Evolutionary conservation across 148 eudicot species (phyloP).

Genomic region (Vaccinium vitisidaea): DNA sequence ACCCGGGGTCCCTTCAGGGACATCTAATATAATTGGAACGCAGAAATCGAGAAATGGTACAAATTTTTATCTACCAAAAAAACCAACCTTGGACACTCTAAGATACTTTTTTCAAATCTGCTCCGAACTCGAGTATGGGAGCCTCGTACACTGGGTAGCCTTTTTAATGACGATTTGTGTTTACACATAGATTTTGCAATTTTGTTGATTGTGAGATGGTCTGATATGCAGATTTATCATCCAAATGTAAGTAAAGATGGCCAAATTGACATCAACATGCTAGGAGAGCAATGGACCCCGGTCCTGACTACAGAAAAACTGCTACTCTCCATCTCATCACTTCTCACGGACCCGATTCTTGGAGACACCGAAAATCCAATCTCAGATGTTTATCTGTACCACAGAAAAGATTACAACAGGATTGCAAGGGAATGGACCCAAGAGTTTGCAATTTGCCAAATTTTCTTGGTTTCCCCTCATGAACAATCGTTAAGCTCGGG

Average conservation of each 20-base stretch:
- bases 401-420: neutral
- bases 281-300: conserved; percentile 11
- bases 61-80: no score
- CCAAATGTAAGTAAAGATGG: conserved; percentile 11
- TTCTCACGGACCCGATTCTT: neutral
- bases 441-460: neutral
- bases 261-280: neutral
- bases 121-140: neutral
- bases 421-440: neutral
- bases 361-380: neutral
- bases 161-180: neutral
- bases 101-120: no score
- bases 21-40: no score
- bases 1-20: no score
- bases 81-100: no score
- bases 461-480: neutral
- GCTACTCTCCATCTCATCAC: conserved; percentile 2
- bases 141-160: neutral
- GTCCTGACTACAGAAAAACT: neutral
- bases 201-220: neutral
- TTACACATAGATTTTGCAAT: neutral
- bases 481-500: neutral
- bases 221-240: conserved; percentile 15
- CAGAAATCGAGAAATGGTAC: no score
- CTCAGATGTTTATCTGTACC: neutral